Conservation (phyloP, 768 basidiomycete species). For the Boletus fagicola region DNA sequence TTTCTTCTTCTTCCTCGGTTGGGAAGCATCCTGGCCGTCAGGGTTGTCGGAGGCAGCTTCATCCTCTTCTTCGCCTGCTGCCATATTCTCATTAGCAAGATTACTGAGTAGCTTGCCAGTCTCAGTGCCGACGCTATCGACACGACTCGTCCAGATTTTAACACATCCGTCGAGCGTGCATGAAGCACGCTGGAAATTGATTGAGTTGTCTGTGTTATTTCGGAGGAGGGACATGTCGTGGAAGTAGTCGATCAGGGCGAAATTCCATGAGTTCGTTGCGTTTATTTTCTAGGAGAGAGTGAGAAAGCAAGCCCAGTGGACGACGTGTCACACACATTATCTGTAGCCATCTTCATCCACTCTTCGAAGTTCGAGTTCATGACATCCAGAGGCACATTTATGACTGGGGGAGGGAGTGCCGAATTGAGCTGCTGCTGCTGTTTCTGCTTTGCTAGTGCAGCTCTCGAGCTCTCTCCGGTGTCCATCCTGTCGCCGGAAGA, state of each 20-base stretch:
- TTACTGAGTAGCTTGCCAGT: slow-evolving; percentile 94
- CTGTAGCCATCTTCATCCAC: slow-evolving; percentile 99
- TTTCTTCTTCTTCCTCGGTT: slow-evolving; percentile 59
- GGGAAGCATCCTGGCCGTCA: slow-evolving; percentile 63
- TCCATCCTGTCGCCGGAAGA: slow-evolving; percentile 46
- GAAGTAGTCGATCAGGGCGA: slow-evolving; percentile 98
- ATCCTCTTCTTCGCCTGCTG: slow-evolving; percentile 57
- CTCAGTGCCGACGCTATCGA: slow-evolving; percentile 95
- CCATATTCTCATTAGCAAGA: slow-evolving; percentile 64
- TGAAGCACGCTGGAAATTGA: slow-evolving; percentile 99
- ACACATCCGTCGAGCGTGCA: slow-evolving; percentile 98
- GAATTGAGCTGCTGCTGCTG: slow-evolving; percentile 58
- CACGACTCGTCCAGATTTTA: slow-evolving; percentile 98
- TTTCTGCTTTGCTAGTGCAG: slow-evolving; percentile 52
- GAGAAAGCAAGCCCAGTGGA: background rate
- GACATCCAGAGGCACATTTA: slow-evolving; percentile 72
- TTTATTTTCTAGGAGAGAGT: slow-evolving; percentile 86
- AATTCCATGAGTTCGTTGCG: slow-evolving; percentile 94
- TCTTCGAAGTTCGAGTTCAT: slow-evolving; percentile 95
- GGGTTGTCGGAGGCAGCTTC: slow-evolving; percentile 58
- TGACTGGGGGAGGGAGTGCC: slow-evolving; percentile 53
- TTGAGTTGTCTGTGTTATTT: slow-evolving; percentile 90
- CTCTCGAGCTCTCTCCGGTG: slow-evolving; percentile 39
- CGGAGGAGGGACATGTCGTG: slow-evolving; percentile 95
- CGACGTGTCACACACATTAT: slow-evolving; percentile 65